Evolutionary conservation across 2,329 filamentous ascomycete genomes (phyloP), one percentile per base, ranked within the genome.

Genomic region (Aspergillus aculeatus): DNA sequence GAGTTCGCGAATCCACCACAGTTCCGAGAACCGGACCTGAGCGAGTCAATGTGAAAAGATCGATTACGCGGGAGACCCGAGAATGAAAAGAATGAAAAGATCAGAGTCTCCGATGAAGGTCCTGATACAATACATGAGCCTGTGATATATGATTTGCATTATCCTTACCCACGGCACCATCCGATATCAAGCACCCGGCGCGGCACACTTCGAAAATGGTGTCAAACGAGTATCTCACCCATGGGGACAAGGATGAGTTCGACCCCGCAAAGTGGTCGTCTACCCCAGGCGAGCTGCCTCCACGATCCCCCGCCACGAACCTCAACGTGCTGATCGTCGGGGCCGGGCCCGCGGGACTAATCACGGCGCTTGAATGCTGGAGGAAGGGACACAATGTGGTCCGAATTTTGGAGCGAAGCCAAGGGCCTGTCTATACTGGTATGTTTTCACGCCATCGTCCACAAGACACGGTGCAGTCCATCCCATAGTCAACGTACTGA

Each of bases 361-460:
- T 66, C 41, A 58, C 69, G 9, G 64, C 64, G 1, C 56, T 73
- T 6, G 71, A 73, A 57, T 70, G 68, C 58, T 66, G 66, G 56
- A 64, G 71, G 35, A 69, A 71, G 52, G 71, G 71, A 14, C 68
- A 70, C 53, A 51, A 67, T 9, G 50, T 61, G 9, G 68, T 72
- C n/a, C 58, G 64, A 19, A 60, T 73, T 21, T 44, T 71, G 4
- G 71, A 73, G 68, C 10, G 59, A 31, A 53, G 47, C 35, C 29
- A 52, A 1, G 51, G 57, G 4, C 56, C 57, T 41, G 56, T 61
- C 41, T 59, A 55, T 53, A 59, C 32, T 26, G 57, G 51, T 47
- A 14, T 31, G 12, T 35, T 16, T 2, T 9, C 26, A 29, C 9
- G 2, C 7, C 7, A 35, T 12, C 26, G 32, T 2, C 29, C 19